A percentile compares a stretch with the other conserved stretches of the same genome.
Conservation (phyloP, 768 basidiomycete species). For the Coprinellus aureogranulatus region DNA sequence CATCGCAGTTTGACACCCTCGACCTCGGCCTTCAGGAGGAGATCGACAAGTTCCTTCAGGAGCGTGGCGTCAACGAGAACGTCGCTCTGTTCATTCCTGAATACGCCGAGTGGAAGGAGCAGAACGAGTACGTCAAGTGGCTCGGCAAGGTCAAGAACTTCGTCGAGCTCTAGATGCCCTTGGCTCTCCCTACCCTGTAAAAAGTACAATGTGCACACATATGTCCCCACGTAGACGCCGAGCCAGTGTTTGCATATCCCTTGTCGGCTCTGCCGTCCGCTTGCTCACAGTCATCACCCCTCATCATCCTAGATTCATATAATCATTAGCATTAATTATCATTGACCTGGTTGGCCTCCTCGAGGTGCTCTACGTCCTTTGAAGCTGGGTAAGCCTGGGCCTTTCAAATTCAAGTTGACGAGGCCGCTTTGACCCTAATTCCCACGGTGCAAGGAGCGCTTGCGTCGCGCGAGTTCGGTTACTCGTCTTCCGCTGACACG, state of each 20-base stretch:
- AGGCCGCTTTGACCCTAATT: no score
- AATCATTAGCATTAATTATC: no score
- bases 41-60: constrained; percentile 85
- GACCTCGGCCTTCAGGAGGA: constrained; percentile 86
- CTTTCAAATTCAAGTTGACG: no score
- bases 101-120: constrained; percentile 88
- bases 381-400: no score
- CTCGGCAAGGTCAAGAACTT: constrained; percentile 79
- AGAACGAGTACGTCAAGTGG: constrained; percentile 94
- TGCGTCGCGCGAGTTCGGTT: no score
- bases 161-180: constrained; percentile 60
- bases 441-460: no score
- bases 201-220: background rate
- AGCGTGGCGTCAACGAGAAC: constrained; percentile 82
- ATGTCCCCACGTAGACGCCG: background rate
- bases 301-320: no score
- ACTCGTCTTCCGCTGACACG: no score
- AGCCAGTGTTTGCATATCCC: background rate
- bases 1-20: constrained; percentile 76
- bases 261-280: background rate
- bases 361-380: no score
- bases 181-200: background rate
- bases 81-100: constrained; percentile 87
- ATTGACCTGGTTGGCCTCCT: no score
- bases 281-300: background rate